Percentiles rank a stretch among this genome's conserved stretches.
Evolutionary conservation across 208 protist species (phyloP).

Genomic region (Leishmania major): DNA sequence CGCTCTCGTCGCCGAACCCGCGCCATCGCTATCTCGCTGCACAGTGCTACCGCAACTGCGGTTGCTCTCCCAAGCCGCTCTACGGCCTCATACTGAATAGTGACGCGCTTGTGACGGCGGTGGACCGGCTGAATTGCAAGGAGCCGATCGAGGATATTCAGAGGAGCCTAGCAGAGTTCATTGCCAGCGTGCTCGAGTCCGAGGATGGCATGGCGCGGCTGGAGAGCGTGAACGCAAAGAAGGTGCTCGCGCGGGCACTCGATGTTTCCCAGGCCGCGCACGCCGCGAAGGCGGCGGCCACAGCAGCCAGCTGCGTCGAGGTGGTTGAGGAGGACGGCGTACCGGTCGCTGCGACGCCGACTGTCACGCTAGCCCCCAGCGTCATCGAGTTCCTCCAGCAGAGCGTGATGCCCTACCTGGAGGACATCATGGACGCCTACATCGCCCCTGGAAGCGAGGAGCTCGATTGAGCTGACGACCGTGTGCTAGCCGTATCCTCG

Average conservation of each 20-base stretch:
- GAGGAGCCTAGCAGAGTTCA: constrained; percentile 61
- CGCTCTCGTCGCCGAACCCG: constrained; percentile 40
- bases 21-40: constrained; percentile 65
- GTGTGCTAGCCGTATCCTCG: neutral
- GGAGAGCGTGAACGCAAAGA: constrained; percentile 83
- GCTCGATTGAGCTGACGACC: constrained; percentile 44
- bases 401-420: constrained; percentile 76
- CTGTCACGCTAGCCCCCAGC: constrained; percentile 20
- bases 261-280: constrained; percentile 19
- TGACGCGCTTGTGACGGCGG: constrained; percentile 39
- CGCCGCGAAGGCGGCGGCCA: neutral
- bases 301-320: constrained; percentile 23
- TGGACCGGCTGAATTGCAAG: constrained; percentile 47
- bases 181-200: constrained; percentile 61
- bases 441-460: constrained; percentile 65
- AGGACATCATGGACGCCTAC: constrained; percentile 85
- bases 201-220: constrained; percentile 72
- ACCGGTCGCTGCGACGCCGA: constrained; percentile 1
- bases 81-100: constrained; percentile 55
- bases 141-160: constrained; percentile 54
- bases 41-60: constrained; percentile 84
- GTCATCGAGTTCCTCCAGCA: constrained; percentile 49
- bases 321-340: constrained; percentile 36
- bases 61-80: constrained; percentile 43
- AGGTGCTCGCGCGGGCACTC: constrained; percentile 46